phyloP scores from a whole-genome alignment of 2,329 filamentous ascomycete species.

The Cladosporium sp. region DNA sequence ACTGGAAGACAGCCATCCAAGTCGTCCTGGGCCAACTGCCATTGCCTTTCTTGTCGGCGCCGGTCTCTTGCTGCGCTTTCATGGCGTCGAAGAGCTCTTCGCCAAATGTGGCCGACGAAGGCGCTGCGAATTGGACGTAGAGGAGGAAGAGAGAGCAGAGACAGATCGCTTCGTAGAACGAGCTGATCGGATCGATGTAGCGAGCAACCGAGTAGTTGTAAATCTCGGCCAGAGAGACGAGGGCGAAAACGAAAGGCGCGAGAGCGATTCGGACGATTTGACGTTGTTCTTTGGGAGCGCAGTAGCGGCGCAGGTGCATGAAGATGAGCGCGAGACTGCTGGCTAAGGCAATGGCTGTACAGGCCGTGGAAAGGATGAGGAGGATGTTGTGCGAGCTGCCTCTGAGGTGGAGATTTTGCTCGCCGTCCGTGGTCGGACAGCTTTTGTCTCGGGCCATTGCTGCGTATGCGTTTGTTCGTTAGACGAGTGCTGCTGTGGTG shows the following conservation, averaged over 20 bases:
- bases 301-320: conserved; percentile 26
- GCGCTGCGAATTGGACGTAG: conserved; percentile 25
- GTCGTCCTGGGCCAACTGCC: conserved; percentile 19
- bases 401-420: conserved; percentile 34
- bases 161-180: conserved; percentile 28
- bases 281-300: conserved; percentile 27
- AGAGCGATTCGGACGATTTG: conserved; percentile 28
- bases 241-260: conserved; percentile 22
- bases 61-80: conserved; percentile 18
- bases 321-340: conserved; percentile 21
- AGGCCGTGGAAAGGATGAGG: conserved; percentile 16
- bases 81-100: conserved; percentile 20
- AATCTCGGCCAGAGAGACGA: conserved; percentile 23
- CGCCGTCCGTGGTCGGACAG: conserved; percentile 27
- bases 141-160: conserved; percentile 27
- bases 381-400: conserved; percentile 21
- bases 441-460: conserved; percentile 12
- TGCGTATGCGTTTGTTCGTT: background rate
- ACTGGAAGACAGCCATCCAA: conserved; percentile 30
- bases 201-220: conserved; percentile 24
- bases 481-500: too few species aligned
- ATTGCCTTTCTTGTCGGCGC: conserved; percentile 2
- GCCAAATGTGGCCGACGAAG: conserved; percentile 18
- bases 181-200: conserved; percentile 26
- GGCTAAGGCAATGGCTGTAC: conserved; percentile 17